Evolutionary conservation across 768 basidiomycete species (phyloP).

Genomic region (Tulasnella sp.): DNA sequence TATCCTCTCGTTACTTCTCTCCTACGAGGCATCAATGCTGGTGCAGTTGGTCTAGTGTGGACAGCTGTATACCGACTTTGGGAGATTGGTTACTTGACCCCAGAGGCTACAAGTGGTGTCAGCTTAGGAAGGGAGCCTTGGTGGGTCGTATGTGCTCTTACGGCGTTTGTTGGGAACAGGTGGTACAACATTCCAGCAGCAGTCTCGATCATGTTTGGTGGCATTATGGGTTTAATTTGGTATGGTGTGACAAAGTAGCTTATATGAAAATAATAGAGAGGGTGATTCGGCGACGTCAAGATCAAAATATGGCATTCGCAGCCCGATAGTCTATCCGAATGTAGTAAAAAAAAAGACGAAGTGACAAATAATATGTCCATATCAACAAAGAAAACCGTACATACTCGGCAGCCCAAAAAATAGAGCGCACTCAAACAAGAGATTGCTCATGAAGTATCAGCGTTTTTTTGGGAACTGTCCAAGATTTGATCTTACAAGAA

Average conservation of each 20-base stretch:
- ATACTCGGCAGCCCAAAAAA: too few relatives aligned
- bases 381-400: too few relatives aligned
- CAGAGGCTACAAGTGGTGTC: not conserved
- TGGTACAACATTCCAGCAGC: conserved; percentile 3
- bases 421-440: too few relatives aligned
- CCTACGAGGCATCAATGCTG: conserved; percentile 14
- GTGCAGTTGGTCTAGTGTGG: conserved; percentile 15
- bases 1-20: conserved; percentile 17
- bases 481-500: too few relatives aligned
- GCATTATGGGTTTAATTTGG: conserved; percentile 2
- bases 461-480: too few relatives aligned
- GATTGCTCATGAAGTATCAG: too few relatives aligned
- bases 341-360: too few relatives aligned
- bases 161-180: not conserved
- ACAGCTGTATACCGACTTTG: conserved; percentile 16
- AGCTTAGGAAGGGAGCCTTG: conserved; percentile 11
- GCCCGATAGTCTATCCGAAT: too few relatives aligned
- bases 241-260: not conserved
- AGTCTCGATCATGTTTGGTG: not conserved
- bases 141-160: conserved; percentile 4
- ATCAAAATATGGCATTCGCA: too few relatives aligned
- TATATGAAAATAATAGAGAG: too few relatives aligned
- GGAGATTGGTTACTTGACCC: conserved; percentile 12
- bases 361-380: too few relatives aligned
- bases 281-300: too few relatives aligned